Evolutionary conservation across 177 flowering plant species (phyloP).

Genomic region (Vitis hybrid): DNA sequence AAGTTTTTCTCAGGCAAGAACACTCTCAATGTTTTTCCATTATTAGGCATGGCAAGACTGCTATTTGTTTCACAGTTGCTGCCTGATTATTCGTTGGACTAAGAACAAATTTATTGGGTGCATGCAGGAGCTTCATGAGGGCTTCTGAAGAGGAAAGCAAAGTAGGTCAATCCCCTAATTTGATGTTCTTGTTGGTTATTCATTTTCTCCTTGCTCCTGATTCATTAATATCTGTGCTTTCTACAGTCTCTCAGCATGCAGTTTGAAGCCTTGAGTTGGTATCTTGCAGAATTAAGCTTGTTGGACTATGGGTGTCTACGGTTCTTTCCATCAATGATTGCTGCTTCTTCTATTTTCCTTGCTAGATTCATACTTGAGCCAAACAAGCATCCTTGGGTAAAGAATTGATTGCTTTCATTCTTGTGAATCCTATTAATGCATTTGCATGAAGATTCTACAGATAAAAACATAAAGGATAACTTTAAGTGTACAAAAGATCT

Average conservation of each 20-base stretch:
- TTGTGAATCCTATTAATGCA: too few species aligned
- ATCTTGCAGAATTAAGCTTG: slow-evolving; percentile 67
- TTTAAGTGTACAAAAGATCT: too few species aligned
- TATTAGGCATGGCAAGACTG: background rate
- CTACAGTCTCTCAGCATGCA: slow-evolving; percentile 33
- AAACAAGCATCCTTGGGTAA: slow-evolving; percentile 65
- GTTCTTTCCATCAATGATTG: slow-evolving; percentile 61
- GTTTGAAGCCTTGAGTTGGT: slow-evolving; percentile 55
- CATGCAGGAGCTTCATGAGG: slow-evolving; percentile 43
- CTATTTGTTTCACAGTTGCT: background rate
- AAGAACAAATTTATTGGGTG: background rate
- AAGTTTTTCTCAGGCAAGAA: slow-evolving; percentile 56
- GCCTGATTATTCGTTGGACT: background rate
- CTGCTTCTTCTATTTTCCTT: slow-evolving; percentile 71
- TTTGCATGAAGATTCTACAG: background rate
- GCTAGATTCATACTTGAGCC: slow-evolving; percentile 51
- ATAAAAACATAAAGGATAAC: too few species aligned
- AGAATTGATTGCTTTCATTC: background rate
- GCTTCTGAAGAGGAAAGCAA: slow-evolving; percentile 35
- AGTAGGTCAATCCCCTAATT: slow-evolving; percentile 24
- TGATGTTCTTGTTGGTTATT: background rate
- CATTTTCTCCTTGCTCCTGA: slow-evolving; percentile 8
- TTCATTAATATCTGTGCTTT: slow-evolving; percentile 4
- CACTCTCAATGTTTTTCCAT: background rate
- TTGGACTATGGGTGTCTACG: slow-evolving; percentile 51